Evolutionary conservation across 495 filamentous ascomycete genomes (phyloP), one percentile per base, ranked within the genome.

Genomic region (Sordaria brevicollis): DNA sequence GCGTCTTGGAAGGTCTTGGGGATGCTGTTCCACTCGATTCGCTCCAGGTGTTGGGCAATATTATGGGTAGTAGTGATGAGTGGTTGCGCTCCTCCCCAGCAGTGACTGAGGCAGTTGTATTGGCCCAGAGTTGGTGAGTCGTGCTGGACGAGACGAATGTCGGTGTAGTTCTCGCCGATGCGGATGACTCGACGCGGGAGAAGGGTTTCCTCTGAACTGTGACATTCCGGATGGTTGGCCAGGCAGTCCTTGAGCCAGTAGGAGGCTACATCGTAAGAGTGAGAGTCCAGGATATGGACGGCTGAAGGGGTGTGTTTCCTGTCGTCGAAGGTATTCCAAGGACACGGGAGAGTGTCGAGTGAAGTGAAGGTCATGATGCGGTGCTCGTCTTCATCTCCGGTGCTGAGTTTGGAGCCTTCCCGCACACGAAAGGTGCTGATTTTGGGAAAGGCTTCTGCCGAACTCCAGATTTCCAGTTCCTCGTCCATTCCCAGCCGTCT

Each of bases 1-100:
- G 80, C 79, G 25, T 81, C 76, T 68, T 75, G 69, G 33, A 79
- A 78, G 31, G 78, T 76, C 35, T 66, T 66, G 1, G 73, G 73
- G 2, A 74, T 37, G 13, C 36, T 54, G 8, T 65, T 19, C 70
- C 68, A 72, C 7, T 39, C 21, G 7, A 77, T 74, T 57, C 49
- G 49, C 21, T 57, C 49, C 8, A 43, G 36, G 15, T 65, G 66
- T 62, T 68, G 66, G 19, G 37, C 49, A 10, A 17, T 33, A 13
- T 49, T 65, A 21, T 57, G 34, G 43, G 65, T 69, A 31, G 36
- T 35, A 10, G n/a, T 65, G 34, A n/a, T 39, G 15, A 68, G 38
- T 7, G 69, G 37, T 2, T 57, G 70, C 6, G 33, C 15, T 17
- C 69, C 69, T 35, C 69, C 69, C 65, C 69, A 72, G 25, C 68